These are phyloP conservation scores for Zymoseptoria passerinii DNA, from an alignment of 2,329 filamentous ascomycete genomes.

Conservation along the genomic window DNA sequence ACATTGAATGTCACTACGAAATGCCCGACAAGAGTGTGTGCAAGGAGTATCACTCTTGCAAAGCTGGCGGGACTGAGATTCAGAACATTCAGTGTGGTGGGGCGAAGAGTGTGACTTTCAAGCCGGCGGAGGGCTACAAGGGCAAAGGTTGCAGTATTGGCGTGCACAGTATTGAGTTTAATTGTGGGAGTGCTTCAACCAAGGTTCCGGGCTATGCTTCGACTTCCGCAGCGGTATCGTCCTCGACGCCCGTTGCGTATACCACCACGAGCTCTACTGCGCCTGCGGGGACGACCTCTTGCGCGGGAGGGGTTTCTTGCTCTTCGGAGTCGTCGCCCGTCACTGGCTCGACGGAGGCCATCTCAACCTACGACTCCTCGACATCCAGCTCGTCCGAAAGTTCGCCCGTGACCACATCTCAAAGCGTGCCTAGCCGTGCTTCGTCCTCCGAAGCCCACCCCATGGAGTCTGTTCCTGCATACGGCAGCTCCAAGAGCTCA, in stretches of 20 bases:
- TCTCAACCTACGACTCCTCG: not conserved
- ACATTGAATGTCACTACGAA: conserved; percentile 75
- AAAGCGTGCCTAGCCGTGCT: not conserved
- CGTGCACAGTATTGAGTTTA: conserved; percentile 66
- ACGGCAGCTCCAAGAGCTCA: not conserved
- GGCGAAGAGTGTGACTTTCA: conserved; percentile 70
- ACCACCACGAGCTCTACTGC: conserved; percentile 16
- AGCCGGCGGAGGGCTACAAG: conserved; percentile 31
- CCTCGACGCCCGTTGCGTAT: conserved; percentile 5
- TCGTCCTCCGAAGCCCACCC: not conserved
- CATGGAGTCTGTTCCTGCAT: not conserved
- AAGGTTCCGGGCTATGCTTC: conserved; percentile 25
- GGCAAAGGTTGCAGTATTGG: conserved; percentile 54
- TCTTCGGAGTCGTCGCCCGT: conserved; percentile 8
- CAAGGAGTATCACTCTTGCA: conserved; percentile 67
- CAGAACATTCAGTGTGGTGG: conserved; percentile 88
- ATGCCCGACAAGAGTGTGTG: conserved; percentile 78
- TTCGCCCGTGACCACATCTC: not conserved
- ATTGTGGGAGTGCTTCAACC: conserved; percentile 48
- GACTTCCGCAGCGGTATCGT: conserved; percentile 14
- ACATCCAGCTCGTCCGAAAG: not conserved
- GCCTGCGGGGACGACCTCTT: conserved; percentile 9
- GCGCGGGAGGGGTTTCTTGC: conserved; percentile 1
- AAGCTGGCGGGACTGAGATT: conserved; percentile 57
- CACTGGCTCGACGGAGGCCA: not conserved